phyloP scores from a whole-genome alignment of 176 grass and related monocot genomes.

The Phoenix dactylifera region DNA sequence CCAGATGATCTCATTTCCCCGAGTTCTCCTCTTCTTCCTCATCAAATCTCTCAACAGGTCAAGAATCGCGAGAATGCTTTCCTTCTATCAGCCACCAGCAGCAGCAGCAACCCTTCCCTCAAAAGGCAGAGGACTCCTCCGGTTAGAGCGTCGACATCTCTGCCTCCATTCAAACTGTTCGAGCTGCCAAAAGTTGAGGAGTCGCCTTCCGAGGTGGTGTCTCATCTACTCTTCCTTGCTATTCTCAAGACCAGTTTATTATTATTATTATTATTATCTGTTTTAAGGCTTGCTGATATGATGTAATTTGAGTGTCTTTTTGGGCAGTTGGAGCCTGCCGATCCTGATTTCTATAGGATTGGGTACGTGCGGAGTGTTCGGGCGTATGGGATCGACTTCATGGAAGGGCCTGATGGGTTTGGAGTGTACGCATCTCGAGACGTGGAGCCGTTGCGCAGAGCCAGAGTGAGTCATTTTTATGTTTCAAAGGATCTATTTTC shows the following conservation, averaged over 20 bases:
- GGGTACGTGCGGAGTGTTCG: slow-evolving; percentile 74
- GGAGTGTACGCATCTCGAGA: slow-evolving; percentile 81
- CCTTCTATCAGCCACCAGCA: too few species aligned
- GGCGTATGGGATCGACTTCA: slow-evolving; percentile 77
- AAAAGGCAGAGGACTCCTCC: too few species aligned
- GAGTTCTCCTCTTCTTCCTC: too few species aligned
- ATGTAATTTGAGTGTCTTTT: not conserved
- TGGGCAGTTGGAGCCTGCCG: slow-evolving; percentile 62
- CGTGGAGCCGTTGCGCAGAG: slow-evolving; percentile 60
- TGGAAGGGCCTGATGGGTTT: slow-evolving; percentile 80
- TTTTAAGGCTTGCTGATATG: not conserved
- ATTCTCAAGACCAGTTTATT: not conserved
- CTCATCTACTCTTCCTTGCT: not conserved
- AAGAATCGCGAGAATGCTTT: too few species aligned
- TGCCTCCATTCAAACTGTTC: slow-evolving; percentile 42
- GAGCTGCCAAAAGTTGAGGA: slow-evolving; percentile 40
- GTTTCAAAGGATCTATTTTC: not conserved
- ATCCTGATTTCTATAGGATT: slow-evolving; percentile 90
- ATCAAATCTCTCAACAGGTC: too few species aligned
- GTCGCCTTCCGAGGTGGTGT: slow-evolving; percentile 25
- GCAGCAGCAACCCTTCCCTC: too few species aligned
- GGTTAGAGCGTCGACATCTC: too few species aligned
- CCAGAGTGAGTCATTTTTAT: slow-evolving; percentile 44
- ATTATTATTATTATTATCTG: too few species aligned
- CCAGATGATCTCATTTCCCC: too few species aligned